A percentile compares a stretch with the other conserved stretches of the same genome.
Evolutionary conservation across 148 eudicot species (phyloP).

Genomic region (Hydrangea macrophylla): DNA sequence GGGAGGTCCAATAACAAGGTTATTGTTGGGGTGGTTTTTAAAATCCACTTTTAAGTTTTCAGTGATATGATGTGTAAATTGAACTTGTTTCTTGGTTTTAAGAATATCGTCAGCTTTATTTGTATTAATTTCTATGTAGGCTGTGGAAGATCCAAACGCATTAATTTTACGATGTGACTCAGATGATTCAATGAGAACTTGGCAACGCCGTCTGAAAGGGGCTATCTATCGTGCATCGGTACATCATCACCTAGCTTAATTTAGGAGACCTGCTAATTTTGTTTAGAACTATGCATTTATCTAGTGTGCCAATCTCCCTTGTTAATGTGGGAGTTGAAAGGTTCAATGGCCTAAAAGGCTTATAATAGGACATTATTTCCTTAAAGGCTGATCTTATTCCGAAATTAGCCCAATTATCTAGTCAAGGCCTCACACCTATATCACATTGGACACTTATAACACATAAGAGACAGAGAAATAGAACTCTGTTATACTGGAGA

Average conservation of each 20-base stretch:
- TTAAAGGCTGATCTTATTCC: no score
- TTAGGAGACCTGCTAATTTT: neutral
- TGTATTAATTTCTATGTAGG: constrained; percentile 33
- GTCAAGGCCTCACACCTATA: no score
- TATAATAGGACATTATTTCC: no score
- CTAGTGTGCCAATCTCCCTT: neutral
- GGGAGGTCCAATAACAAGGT: constrained; percentile 53
- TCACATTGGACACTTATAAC: no score
- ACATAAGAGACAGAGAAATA: no score
- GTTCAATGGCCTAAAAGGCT: no score
- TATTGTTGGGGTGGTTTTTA: constrained; percentile 15
- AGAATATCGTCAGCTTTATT: neutral
- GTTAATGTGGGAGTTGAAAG: no score
- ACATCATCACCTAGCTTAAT: constrained; percentile 11
- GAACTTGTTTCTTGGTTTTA: constrained; percentile 5
- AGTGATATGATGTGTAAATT: neutral
- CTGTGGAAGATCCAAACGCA: constrained; percentile 80
- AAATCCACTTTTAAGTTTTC: neutral
- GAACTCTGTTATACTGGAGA: no score
- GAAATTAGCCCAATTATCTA: no score
- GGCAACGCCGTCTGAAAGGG: constrained; percentile 80
- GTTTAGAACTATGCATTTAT: no score
- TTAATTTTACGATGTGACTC: constrained; percentile 70
- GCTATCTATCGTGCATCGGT: constrained; percentile 93
- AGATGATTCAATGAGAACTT: constrained; percentile 53